Evolutionary conservation across 1,139 yeast genomes (phyloP).

Genomic region (Kodamaea ohmeri): DNA sequence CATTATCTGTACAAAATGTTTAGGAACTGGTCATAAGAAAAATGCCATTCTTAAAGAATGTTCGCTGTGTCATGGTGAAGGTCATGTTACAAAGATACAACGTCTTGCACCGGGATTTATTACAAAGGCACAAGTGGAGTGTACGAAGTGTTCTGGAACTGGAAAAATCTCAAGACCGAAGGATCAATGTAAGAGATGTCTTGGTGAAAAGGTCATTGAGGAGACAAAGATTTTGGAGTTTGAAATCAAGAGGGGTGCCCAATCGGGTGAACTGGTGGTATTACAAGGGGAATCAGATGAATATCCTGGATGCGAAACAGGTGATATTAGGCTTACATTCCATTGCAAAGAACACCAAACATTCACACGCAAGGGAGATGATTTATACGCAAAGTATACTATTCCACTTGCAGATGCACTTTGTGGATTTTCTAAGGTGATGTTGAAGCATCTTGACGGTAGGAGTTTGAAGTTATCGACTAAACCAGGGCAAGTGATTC

Average conservation of each 20-base stretch:
- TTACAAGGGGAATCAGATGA: conserved; percentile 76
- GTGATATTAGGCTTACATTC: conserved; percentile 70
- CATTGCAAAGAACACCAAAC: conserved; percentile 43
- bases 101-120: conserved; percentile 78
- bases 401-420: conserved; percentile 78
- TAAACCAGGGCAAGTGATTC: conserved; percentile 72
- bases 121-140: conserved; percentile 59
- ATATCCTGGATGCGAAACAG: conserved; percentile 69
- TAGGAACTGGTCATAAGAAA: conserved; percentile 70
- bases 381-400: conserved; percentile 57
- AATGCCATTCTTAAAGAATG: conserved; percentile 60
- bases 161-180: conserved; percentile 63
- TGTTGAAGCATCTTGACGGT: conserved; percentile 79
- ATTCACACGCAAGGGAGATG: conserved; percentile 61
- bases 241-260: conserved; percentile 70
- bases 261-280: conserved; percentile 57
- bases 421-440: conserved; percentile 69
- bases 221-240: conserved; percentile 78
- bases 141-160: conserved; percentile 69
- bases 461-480: conserved; percentile 64
- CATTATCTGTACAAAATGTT: conserved; percentile 66
- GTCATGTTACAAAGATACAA: conserved; percentile 56
- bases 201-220: conserved; percentile 59
- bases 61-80: conserved; percentile 70
- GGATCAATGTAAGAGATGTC: conserved; percentile 77